These are phyloP conservation scores for Dillenia suffruticosa DNA, from an alignment of 164 flowering plant species.

Conservation along the genomic window DNA sequence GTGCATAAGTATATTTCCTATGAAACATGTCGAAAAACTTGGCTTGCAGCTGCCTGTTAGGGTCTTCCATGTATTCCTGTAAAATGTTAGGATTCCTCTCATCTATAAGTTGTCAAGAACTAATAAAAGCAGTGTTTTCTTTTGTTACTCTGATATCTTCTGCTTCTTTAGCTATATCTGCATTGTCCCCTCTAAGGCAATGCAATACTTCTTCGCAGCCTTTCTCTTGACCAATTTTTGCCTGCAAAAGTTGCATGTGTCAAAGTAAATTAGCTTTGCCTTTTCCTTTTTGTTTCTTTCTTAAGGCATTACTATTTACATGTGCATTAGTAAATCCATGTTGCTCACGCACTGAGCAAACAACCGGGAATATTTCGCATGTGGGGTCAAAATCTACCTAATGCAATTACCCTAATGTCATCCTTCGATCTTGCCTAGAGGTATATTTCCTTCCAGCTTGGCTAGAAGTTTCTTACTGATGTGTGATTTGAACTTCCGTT, in stretches of 20 bases:
- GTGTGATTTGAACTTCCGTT: too few species aligned
- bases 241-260: slow-evolving; percentile 26
- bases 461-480: too few species aligned
- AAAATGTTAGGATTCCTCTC: not conserved
- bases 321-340: too few species aligned
- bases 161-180: slow-evolving; percentile 48
- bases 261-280: too few species aligned
- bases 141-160: slow-evolving; percentile 37
- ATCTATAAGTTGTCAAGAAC: not conserved
- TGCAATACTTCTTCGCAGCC: slow-evolving; percentile 38
- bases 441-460: too few species aligned
- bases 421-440: too few species aligned
- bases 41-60: slow-evolving; percentile 25
- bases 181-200: slow-evolving; percentile 42
- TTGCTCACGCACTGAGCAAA: too few species aligned
- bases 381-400: too few species aligned
- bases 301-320: too few species aligned
- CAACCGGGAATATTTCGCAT: too few species aligned
- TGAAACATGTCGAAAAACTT: slow-evolving; percentile 49
- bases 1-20: slow-evolving; percentile 48
- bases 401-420: too few species aligned
- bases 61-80: slow-evolving; percentile 49
- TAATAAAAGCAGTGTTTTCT: not conserved
- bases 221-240: slow-evolving; percentile 33
- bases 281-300: too few species aligned